phyloP scores from a whole-genome alignment of 2,329 filamentous ascomycete genomes.

The Alternaria panax region DNA sequence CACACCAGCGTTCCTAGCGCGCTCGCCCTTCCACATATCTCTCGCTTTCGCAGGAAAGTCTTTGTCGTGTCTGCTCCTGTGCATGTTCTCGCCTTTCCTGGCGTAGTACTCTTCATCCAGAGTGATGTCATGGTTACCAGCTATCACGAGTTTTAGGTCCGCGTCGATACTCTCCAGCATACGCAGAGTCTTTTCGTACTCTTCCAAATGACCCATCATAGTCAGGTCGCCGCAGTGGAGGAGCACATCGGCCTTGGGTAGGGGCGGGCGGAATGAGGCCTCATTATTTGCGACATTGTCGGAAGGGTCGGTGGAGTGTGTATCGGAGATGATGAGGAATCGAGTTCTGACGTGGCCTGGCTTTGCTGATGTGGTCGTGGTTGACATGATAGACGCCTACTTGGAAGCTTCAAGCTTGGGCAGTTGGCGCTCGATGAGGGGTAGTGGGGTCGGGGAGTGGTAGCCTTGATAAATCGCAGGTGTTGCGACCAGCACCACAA shows the following conservation, averaged over 20 bases:
- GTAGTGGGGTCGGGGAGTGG: not conserved
- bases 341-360: conserved; percentile 45
- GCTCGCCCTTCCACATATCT: conserved; percentile 57
- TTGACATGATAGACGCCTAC: conserved; percentile 21
- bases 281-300: conserved; percentile 16
- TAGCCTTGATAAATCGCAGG: not conserved
- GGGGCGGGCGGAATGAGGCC: conserved; percentile 46
- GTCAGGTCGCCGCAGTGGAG: conserved; percentile 68
- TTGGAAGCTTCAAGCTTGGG: conserved; percentile 6
- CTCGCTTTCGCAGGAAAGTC: conserved; percentile 42
- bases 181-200: conserved; percentile 58
- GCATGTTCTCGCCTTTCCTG: conserved; percentile 37
- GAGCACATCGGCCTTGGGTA: conserved; percentile 61
- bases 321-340: conserved; percentile 56
- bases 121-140: conserved; percentile 65
- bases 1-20: conserved; percentile 57
- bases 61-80: conserved; percentile 28
- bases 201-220: conserved; percentile 55
- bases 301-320: conserved; percentile 39
- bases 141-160: conserved; percentile 67
- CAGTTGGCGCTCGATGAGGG: conserved; percentile 6
- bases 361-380: not conserved
- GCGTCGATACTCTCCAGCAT: conserved; percentile 60
- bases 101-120: conserved; percentile 61
- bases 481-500: not conserved